These are phyloP conservation scores for Entomophthora muscae DNA, from an alignment of 371 early-diverging fungal genomes.

Conservation along the genomic window DNA sequence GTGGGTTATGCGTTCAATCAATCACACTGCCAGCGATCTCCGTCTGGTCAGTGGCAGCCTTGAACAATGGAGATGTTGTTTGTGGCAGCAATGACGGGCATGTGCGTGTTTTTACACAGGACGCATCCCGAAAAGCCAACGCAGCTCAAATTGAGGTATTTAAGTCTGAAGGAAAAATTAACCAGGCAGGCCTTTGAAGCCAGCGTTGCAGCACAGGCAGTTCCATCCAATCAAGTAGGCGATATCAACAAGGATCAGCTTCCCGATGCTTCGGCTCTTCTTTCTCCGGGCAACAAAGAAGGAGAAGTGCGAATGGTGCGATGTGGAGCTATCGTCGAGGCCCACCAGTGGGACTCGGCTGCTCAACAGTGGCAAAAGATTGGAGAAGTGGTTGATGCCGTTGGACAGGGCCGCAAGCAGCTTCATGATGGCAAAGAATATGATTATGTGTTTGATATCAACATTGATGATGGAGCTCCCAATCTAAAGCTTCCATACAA, in stretches of 20 bases:
- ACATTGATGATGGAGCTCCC: constrained; percentile 61
- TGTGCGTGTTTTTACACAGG: constrained; percentile 64
- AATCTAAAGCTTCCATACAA: constrained; percentile 89
- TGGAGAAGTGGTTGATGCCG: constrained; percentile 88
- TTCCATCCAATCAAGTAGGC: constrained; percentile 74
- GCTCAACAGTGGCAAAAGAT: constrained; percentile 69
- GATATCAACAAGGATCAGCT: constrained; percentile 70
- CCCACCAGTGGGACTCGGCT: constrained; percentile 63
- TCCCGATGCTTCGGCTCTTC: constrained; percentile 55
- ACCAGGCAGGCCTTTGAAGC: constrained; percentile 16
- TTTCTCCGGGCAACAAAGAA: constrained; percentile 54
- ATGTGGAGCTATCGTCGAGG: constrained; percentile 47
- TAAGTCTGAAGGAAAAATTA: neutral
- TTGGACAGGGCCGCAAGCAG: constrained; percentile 53
- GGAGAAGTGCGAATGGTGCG: constrained; percentile 77
- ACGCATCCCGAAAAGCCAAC: constrained; percentile 36
- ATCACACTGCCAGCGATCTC: constrained; percentile 76
- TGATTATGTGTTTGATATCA: constrained; percentile 96
- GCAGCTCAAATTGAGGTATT: constrained; percentile 28
- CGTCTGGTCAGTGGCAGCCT: constrained; percentile 69
- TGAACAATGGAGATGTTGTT: constrained; percentile 75
- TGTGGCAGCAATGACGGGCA: constrained; percentile 71
- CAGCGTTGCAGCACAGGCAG: constrained; percentile 44
- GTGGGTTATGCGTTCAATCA: constrained; percentile 49
- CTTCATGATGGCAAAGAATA: constrained; percentile 76